Evolutionary conservation across 768 basidiomycete species (phyloP).

Genomic region (Trametes meyenii): DNA sequence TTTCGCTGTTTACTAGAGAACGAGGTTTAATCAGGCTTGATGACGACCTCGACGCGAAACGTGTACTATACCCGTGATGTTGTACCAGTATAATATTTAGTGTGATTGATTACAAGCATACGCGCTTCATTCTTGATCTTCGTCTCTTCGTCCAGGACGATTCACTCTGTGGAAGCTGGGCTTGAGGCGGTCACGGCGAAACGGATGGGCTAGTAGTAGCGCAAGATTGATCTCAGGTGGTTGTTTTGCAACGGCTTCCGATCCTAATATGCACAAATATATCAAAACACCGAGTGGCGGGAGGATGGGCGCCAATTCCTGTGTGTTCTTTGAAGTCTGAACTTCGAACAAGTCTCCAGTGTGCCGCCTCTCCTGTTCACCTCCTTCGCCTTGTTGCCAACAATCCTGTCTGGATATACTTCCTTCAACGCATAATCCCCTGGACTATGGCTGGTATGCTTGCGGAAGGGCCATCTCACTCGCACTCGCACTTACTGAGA

Average conservation of each 20-base stretch:
- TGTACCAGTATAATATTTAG: too few relatives aligned
- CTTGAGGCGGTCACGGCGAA: neutral
- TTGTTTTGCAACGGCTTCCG: slow-evolving; percentile 25
- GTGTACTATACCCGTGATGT: too few relatives aligned
- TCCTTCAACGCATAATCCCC: neutral
- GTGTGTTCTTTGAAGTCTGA: neutral
- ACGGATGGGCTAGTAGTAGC: neutral
- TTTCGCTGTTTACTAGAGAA: too few relatives aligned
- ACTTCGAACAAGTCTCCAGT: too few relatives aligned
- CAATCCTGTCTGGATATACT: neutral
- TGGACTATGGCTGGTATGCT: neutral
- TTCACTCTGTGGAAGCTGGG: neutral
- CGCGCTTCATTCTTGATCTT: too few relatives aligned
- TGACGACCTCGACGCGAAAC: too few relatives aligned
- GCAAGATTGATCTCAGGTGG: neutral
- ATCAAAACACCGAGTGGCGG: neutral
- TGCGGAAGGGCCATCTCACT: neutral
- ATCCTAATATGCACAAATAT: slow-evolving; percentile 20
- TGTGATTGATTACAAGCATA: too few relatives aligned
- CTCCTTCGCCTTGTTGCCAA: neutral
- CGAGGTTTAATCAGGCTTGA: too few relatives aligned
- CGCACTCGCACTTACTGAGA: neutral
- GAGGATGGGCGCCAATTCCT: neutral
- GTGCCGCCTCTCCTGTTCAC: too few relatives aligned
- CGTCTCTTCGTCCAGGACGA: too few relatives aligned